Base-by-base conservation (phyloP, 768 basidiomycete genomes). In the Lentinula raphanica region DNA sequence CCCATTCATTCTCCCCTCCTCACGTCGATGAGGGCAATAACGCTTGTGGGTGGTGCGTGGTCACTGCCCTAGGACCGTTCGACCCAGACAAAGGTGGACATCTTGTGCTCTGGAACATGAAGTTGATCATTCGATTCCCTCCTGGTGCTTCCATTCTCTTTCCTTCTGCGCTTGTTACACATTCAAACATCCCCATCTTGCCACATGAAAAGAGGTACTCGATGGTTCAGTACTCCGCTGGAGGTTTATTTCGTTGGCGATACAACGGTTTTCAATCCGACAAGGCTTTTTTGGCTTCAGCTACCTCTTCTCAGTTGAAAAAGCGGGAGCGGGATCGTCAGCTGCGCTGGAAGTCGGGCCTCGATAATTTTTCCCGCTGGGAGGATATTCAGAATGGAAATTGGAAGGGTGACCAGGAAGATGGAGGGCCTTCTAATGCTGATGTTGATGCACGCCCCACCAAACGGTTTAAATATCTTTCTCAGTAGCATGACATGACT, bases 161-260 rank as follows among this genome's bases (percentile, higher is more conserved):
- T 27, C 67, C 64, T 3, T 66, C 65, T 13, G 64, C 65, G 29
- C 19, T 59, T 25, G 23, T 66, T 21, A 31, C 39, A 1, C 65
- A 66, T 50, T 54, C 61, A 2, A 62, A 55, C n/a, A 48, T 51
- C 25, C 29, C 46, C 9, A 48, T 48, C 19, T n/a, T 12, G 27
- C 19, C 46, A 21, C 19, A 19, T 25, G 25, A 48, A 13, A 13
- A 5, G 2, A 12, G 25, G 6, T 27, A 48, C 21, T 61, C 63
- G 0, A 28, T 68, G 35, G 67, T 63, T 3, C 66, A 67, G 39
- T 68, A 66, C 50, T 50, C 60, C 21, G 63, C 66, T 5, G 66
- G 66, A 5, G 64, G 64, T 9, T 36, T 68, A 3, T 63, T 66
- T 56, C 60, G 67, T 7, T 68, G 65, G 63, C 62, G 60, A 3